Evolutionary conservation across 306 rosid genomes (phyloP).

Genomic region (Abrus precatorius): DNA sequence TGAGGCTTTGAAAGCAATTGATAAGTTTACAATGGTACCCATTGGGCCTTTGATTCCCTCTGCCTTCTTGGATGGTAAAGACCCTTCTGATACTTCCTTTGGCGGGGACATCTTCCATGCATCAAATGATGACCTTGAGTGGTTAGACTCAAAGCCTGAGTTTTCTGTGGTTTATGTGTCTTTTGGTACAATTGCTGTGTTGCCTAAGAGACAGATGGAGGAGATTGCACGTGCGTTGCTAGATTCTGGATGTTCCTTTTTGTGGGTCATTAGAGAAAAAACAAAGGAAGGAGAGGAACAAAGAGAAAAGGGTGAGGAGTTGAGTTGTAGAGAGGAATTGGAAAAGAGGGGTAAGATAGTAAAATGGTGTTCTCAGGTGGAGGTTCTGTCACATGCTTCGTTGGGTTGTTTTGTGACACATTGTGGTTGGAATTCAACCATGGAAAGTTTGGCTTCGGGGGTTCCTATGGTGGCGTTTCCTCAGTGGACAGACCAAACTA

Average conservation of each 20-base stretch:
- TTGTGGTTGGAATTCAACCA: conserved; percentile 70
- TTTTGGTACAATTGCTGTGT: conserved; percentile 60
- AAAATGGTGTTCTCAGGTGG: conserved; percentile 67
- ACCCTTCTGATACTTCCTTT: conserved; percentile 50
- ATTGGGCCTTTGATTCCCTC: conserved; percentile 78
- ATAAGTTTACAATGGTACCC: conserved; percentile 34
- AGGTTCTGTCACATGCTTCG: conserved; percentile 59
- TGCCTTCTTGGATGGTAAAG: conserved; percentile 47
- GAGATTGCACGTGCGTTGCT: conserved; percentile 67
- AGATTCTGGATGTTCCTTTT: conserved; percentile 51
- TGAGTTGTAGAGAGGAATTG: conserved; percentile 46
- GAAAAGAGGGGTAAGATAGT: conserved; percentile 60
- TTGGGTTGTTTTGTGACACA: conserved; percentile 66
- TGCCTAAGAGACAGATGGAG: conserved; percentile 60
- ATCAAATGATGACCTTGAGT: conserved; percentile 45
- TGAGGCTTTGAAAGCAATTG: conserved; percentile 44
- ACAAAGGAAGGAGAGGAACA: background rate
- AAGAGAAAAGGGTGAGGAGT: conserved; percentile 1
- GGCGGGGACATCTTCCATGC: conserved; percentile 55
- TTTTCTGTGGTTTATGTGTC: conserved; percentile 67
- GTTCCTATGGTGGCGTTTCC: conserved; percentile 67
- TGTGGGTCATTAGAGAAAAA: conserved; percentile 65
- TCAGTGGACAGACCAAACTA: conserved; percentile 65
- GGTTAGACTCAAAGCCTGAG: conserved; percentile 64
- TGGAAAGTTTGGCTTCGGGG: conserved; percentile 61